Evolutionary conservation across 2,329 filamentous ascomycete genomes (phyloP).

Genomic region (Graphilbum ipis-grandicollis): DNA sequence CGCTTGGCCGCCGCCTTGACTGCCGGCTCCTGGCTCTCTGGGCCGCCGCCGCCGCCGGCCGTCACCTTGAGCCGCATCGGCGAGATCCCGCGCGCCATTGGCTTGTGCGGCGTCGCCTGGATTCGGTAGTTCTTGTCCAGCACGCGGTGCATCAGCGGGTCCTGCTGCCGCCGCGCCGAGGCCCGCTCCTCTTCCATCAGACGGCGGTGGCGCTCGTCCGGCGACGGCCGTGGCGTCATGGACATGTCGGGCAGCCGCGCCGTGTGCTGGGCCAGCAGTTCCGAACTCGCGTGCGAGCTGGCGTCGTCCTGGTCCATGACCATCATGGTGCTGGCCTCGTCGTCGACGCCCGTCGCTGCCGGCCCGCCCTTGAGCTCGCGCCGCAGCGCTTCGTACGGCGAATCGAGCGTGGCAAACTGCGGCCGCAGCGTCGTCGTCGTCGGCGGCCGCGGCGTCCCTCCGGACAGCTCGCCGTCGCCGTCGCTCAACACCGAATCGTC

Average conservation of each 20-base stretch:
- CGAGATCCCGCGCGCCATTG: slow-evolving; percentile 22
- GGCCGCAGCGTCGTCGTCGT: slow-evolving; percentile 30
- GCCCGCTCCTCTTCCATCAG: slow-evolving; percentile 9
- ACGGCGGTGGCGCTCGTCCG: slow-evolving; percentile 30
- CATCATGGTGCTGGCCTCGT: slow-evolving; percentile 14
- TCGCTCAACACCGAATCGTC: slow-evolving; percentile 55
- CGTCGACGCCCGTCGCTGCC: slow-evolving; percentile 18
- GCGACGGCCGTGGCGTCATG: slow-evolving; percentile 41
- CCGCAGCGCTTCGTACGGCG: slow-evolving; percentile 60
- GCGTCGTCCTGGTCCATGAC: slow-evolving; percentile 16
- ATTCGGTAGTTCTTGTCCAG: slow-evolving; percentile 91
- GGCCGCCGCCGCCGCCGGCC: slow-evolving; percentile 7
- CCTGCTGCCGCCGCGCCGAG: slow-evolving; percentile 27
- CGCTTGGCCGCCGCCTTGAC: slow-evolving; percentile 1
- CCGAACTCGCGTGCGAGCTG: slow-evolving; percentile 21
- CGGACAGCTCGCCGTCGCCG: slow-evolving; percentile 36
- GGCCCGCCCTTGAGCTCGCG: slow-evolving; percentile 52
- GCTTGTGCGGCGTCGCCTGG: slow-evolving; percentile 71
- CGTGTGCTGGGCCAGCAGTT: slow-evolving; percentile 32
- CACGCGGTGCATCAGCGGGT: slow-evolving; percentile 77
- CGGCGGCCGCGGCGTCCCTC: slow-evolving; percentile 49
- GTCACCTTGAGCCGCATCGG: slow-evolving; percentile 24
- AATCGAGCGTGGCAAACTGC: slow-evolving; percentile 49
- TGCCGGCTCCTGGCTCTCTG: slow-evolving; percentile 4
- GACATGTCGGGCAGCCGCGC: slow-evolving; percentile 43